A percentile compares a stretch with the other conserved stretches of the same genome.
Conservation (phyloP, 176 grass and related monocot species). For the Ensete ventricosum region DNA sequence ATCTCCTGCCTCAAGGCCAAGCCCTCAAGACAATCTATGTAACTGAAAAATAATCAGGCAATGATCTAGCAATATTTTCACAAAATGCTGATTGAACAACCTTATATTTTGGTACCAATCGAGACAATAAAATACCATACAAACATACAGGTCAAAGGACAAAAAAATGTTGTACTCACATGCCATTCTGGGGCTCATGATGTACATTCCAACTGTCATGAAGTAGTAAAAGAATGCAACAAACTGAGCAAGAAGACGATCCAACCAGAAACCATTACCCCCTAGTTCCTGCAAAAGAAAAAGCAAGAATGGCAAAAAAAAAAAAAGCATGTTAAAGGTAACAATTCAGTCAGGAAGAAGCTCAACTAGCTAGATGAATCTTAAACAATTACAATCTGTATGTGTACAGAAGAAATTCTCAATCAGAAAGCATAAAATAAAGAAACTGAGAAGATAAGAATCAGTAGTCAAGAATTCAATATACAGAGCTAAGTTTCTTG, state of each 20-base stretch:
- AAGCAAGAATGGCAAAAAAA: not conserved
- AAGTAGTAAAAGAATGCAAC: conserved; percentile 92
- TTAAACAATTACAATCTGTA: not conserved
- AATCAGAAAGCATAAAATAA: not conserved
- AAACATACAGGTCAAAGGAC: conserved; percentile 10
- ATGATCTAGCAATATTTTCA: too few relatives aligned
- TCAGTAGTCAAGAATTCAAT: not conserved
- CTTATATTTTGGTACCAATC: not conserved
- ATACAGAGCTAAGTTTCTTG: too few relatives aligned
- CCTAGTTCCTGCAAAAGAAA: conserved; percentile 56
- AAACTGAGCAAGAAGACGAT: conserved; percentile 58
- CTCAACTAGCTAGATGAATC: not conserved
- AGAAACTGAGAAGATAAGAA: not conserved
- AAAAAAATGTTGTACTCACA: conserved; percentile 39
- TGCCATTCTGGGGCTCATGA: conserved; percentile 93
- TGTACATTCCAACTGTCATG: conserved; percentile 83
- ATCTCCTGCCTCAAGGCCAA: too few relatives aligned
- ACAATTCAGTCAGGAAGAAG: not conserved
- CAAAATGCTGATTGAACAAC: not conserved
- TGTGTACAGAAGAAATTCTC: not conserved
- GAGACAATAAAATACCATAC: not conserved
- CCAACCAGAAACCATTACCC: conserved; percentile 63
- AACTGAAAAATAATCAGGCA: too few relatives aligned
- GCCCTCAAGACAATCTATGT: too few relatives aligned
- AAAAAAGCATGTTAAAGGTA: not conserved